These are phyloP conservation scores for Nicotiana tomentosiformis DNA, from an alignment of 257 asterid species.

Conservation along the genomic window DNA sequence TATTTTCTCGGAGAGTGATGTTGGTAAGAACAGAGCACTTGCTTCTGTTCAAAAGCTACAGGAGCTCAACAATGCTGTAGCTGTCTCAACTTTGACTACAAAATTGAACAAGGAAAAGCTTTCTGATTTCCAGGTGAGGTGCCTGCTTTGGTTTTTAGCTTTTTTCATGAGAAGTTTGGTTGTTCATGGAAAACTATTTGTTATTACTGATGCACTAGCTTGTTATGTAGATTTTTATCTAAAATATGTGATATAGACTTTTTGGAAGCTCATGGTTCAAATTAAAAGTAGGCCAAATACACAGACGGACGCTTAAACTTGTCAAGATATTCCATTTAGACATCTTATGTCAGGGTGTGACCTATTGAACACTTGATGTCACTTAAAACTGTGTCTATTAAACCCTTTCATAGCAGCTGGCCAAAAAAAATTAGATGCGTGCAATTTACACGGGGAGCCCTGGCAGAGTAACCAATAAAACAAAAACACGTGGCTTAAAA, in stretches of 20 bases:
- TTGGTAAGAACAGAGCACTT: conserved; percentile 87
- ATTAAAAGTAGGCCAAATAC: neutral
- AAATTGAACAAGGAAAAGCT: conserved; percentile 68
- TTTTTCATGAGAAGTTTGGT: neutral
- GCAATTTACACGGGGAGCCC: no score
- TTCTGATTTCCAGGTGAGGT: conserved; percentile 64
- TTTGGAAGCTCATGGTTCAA: neutral
- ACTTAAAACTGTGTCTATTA: no score
- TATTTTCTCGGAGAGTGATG: conserved; percentile 70
- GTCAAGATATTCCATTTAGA: no score
- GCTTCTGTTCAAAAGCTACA: conserved; percentile 83
- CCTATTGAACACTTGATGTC: no score
- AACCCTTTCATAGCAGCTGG: no score
- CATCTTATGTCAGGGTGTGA: no score
- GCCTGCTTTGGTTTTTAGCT: neutral
- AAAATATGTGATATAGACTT: neutral
- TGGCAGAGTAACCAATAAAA: no score
- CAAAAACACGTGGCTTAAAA: no score
- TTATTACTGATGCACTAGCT: neutral
- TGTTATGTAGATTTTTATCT: neutral
- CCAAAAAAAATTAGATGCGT: no score
- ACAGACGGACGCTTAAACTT: no score
- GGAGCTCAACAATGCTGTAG: conserved; percentile 87
- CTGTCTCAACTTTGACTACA: conserved; percentile 57
- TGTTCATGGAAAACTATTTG: neutral